phyloP scores from a whole-genome alignment of 73 alveolate genomes.

The Paramecium pentaurelia region DNA sequence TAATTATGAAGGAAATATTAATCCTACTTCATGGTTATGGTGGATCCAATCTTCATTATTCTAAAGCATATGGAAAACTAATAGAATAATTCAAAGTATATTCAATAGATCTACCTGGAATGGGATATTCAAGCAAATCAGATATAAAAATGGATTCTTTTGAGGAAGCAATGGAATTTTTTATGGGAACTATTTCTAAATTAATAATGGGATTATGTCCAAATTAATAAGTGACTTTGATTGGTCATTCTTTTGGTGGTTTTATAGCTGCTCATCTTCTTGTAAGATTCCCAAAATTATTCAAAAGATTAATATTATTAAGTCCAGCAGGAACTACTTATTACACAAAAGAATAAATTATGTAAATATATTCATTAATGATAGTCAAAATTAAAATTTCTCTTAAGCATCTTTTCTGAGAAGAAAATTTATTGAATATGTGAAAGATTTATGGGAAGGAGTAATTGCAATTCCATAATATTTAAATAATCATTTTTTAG shows the following conservation, averaged over 20 bases:
- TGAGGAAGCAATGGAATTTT: background rate
- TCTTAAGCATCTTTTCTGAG: background rate
- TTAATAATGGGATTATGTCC: background rate
- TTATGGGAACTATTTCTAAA: background rate
- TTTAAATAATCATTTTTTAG: background rate
- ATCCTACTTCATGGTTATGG: conserved; percentile 7
- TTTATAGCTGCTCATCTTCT: background rate
- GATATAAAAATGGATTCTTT: background rate
- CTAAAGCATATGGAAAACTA: background rate
- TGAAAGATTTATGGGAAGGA: background rate
- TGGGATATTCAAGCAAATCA: conserved; percentile 18
- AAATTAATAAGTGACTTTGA: background rate
- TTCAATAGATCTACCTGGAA: conserved; percentile 21
- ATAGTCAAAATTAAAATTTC: background rate
- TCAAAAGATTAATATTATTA: background rate
- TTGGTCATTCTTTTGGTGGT: conserved; percentile 20
- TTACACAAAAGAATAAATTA: background rate
- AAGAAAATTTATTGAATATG: background rate
- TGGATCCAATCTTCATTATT: conserved; percentile 40
- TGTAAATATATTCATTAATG: background rate
- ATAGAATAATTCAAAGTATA: background rate
- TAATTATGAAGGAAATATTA: background rate
- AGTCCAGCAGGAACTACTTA: conserved; percentile 34
- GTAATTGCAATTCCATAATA: background rate
- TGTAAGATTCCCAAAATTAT: background rate